Evolutionary conservation across 805 yeast genomes (phyloP).

Genomic region (Kregervanrija delftensis): DNA sequence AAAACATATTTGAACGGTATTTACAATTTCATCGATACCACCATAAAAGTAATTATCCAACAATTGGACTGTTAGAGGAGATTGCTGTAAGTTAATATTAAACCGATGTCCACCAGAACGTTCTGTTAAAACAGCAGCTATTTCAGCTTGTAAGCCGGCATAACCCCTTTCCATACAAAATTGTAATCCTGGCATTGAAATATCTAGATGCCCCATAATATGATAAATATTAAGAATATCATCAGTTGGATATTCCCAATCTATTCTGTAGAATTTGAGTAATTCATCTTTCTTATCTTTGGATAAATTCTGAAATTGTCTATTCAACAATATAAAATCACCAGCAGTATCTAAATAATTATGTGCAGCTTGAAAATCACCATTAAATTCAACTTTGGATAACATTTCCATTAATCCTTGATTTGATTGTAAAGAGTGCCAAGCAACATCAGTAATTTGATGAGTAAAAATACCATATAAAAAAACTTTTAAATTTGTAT

Average conservation of each 20-base stretch:
- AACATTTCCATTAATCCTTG: constrained; percentile 51
- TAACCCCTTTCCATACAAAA: constrained; percentile 52
- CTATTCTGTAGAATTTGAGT: constrained; percentile 19
- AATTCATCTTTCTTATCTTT: constrained; percentile 3
- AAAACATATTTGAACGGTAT: constrained; percentile 34
- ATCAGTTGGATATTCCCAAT: constrained; percentile 38
- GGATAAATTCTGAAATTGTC: constrained; percentile 27
- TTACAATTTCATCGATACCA: constrained; percentile 42
- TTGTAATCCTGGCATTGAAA: constrained; percentile 29
- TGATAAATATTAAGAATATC: constrained; percentile 37
- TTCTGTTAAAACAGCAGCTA: constrained; percentile 15
- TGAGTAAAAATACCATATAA: constrained; percentile 53
- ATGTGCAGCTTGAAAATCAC: constrained; percentile 44
- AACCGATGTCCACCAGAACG: constrained; percentile 5
- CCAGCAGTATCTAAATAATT: constrained; percentile 55
- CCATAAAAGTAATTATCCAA: constrained; percentile 46
- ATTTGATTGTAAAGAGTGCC: constrained; percentile 55
- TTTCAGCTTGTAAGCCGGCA: constrained; percentile 43
- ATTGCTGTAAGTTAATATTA: constrained; percentile 17
- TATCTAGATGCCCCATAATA: constrained; percentile 28
- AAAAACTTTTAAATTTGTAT: constrained; percentile 41
- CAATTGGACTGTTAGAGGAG: constrained; percentile 38
- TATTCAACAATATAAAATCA: constrained; percentile 44
- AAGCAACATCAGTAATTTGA: constrained; percentile 57
- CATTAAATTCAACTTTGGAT: constrained; percentile 48